phyloP scores from a whole-genome alignment of 805 yeast species.

The Limtongozyma cylindracea region DNA sequence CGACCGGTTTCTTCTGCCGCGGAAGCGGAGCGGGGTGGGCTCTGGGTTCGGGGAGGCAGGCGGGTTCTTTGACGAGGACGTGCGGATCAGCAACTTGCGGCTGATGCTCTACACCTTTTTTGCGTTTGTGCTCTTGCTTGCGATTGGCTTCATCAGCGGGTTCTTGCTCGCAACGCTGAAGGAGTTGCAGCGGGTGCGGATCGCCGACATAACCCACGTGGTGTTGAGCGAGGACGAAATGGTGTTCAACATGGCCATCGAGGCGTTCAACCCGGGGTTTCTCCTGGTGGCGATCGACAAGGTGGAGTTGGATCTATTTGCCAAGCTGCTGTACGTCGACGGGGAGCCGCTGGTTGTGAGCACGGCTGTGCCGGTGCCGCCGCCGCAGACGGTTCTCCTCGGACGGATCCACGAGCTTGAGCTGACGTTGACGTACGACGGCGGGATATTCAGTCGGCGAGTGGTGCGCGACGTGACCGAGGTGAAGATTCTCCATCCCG shows the following conservation, averaged over 20 bases:
- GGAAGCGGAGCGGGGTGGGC: too few relatives aligned
- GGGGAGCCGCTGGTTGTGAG: conserved; percentile 4
- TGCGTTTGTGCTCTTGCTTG: conserved; percentile 20
- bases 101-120: too few relatives aligned
- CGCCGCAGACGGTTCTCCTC: conserved; percentile 49
- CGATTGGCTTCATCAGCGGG: conserved; percentile 61
- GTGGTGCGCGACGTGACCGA: conserved; percentile 36
- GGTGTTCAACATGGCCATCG: conserved; percentile 51
- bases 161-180: conserved; percentile 70
- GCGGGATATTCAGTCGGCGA: conserved; percentile 49
- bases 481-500: conserved; percentile 52
- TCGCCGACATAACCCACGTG: conserved; percentile 39
- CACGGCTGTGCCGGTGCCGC: too few relatives aligned
- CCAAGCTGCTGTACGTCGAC: conserved; percentile 27
- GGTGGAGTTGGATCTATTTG: conserved; percentile 69
- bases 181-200: conserved; percentile 44
- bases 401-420: conserved; percentile 49
- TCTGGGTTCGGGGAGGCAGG: too few relatives aligned
- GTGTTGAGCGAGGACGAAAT: conserved; percentile 68
- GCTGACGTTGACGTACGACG: conserved; percentile 47
- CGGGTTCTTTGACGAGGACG: too few relatives aligned
- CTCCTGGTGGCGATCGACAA: conserved; percentile 34
- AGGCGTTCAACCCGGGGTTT: conserved; percentile 76
- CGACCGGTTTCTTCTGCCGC: too few relatives aligned
- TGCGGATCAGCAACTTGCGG: too few relatives aligned